Base-by-base conservation (phyloP, 345 rosid species). In the Orychophragmus violaceus region DNA sequence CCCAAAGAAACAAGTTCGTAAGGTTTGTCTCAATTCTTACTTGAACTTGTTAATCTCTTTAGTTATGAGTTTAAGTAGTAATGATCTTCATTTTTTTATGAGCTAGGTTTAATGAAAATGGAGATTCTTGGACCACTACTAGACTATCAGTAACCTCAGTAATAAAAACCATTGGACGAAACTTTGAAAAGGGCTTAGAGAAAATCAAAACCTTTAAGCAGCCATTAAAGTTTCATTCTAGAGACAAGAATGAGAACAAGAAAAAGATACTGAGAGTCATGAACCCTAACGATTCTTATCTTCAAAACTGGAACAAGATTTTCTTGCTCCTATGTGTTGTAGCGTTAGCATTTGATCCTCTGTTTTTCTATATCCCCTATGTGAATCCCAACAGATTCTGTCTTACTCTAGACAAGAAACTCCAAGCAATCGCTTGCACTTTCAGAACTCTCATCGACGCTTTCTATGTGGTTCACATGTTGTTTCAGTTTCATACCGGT, bases 141-240 rank as follows among this genome's bases (percentile, higher is more conserved):
- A 54, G 72, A 30, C 74, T 78, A 30, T 62, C 74, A 19, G 9
- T 83, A 17, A 63, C 53, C 46, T 59, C 79, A 7, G 77, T 71
- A 19, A 59, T 82, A n/a, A n/a, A 54, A 21, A 39, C 62, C 3
- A 62, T 84, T 51, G 68, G 57, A 24, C 51, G 80, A 36, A 79
- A 77, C 28, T 68, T 70, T 35, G 84, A 84, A 60, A 81, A 14
- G 5, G 69, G 78, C 24, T 78, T 81, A 30, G 85, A 81, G 48
- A 86, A 77, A 57, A 74, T 87, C 23, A 76, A 37, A 72, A 72
- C 68, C 70, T 65, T 82, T 58, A 84, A n/a, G n/a, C n/a, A 68
- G 57, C 82, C 89, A 16, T 9, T 58, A 21, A 70, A 7, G 16
- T 50, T 69, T 22, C 56, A 25, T 21, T 33, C 70, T 6, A 5